phyloP scores from a whole-genome alignment of 345 rosid species.

The Raphanus raphanistrum region DNA sequence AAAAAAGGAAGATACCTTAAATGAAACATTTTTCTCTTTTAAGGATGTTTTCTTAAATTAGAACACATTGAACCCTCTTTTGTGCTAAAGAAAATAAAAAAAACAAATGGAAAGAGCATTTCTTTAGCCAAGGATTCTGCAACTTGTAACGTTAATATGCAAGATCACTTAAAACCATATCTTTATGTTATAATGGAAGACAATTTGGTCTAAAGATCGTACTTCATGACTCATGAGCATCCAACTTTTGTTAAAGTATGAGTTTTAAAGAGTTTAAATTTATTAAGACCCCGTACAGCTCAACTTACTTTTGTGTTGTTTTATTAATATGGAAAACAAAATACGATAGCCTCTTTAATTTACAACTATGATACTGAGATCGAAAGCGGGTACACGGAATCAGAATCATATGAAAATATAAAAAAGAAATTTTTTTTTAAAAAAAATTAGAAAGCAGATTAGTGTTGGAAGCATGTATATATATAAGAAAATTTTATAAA shows the following conservation, averaged over 20 bases:
- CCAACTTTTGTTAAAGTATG: conserved; percentile 37
- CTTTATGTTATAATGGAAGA: conserved; percentile 18
- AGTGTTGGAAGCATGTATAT: too few relatives aligned
- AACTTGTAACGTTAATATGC: conserved; percentile 24
- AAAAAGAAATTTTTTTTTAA: too few relatives aligned
- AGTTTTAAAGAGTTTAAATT: conserved; percentile 22
- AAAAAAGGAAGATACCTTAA: conserved; percentile 40
- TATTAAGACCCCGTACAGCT: conserved; percentile 27
- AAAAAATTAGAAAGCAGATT: too few relatives aligned
- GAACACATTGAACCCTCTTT: conserved; percentile 35
- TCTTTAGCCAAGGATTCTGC: conserved; percentile 27
- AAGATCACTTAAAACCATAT: conserved; percentile 17
- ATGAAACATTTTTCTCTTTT: conserved; percentile 40
- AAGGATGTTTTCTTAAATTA: conserved; percentile 40
- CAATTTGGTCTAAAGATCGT: conserved; percentile 32
- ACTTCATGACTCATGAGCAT: conserved; percentile 35
- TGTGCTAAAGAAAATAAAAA: conserved; percentile 18
- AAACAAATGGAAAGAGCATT: conserved; percentile 20
- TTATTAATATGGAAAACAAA: background rate
- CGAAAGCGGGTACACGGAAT: too few relatives aligned
- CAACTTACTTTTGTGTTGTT: conserved; percentile 21
- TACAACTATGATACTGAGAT: too few relatives aligned
- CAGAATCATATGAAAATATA: too few relatives aligned
- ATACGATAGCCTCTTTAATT: background rate
- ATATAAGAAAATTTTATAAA: too few relatives aligned